Conservation (phyloP, 2,329 filamentous ascomycete species). For the Aspergillus thermomutatus region DNA sequence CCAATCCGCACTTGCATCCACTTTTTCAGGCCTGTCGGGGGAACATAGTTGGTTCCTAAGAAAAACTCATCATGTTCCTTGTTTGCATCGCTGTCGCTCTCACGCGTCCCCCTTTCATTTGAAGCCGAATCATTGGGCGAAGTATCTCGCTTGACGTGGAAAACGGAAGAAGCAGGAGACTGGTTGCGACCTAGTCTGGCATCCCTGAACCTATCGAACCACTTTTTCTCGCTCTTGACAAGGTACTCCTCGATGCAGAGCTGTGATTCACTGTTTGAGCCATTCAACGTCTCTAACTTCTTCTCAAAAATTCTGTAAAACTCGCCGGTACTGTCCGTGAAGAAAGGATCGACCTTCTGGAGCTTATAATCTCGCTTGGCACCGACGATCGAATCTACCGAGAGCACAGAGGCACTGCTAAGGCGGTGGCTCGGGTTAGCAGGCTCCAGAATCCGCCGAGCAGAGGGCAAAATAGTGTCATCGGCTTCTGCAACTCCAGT, state of each 20-base stretch:
- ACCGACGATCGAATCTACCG: conserved; percentile 56
- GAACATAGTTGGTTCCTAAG: conserved; percentile 54
- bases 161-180: conserved; percentile 36
- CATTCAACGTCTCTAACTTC: conserved; percentile 54
- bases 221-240: conserved; percentile 63
- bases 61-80: conserved; percentile 53
- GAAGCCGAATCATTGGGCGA: conserved; percentile 41
- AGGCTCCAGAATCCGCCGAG: conserved; percentile 20
- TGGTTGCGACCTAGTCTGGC: conserved; percentile 55
- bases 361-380: conserved; percentile 61
- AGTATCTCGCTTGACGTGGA: conserved; percentile 27
- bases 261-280: conserved; percentile 55
- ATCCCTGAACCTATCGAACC: conserved; percentile 59
- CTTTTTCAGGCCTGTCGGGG: conserved; percentile 55
- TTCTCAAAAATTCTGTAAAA: conserved; percentile 59
- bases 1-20: conserved; percentile 55
- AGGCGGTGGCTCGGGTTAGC: conserved; percentile 31
- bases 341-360: conserved; percentile 65
- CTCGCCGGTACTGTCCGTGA: conserved; percentile 61
- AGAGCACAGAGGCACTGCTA: conserved; percentile 48
- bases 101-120: conserved; percentile 32
- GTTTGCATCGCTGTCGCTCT: conserved; percentile 33
- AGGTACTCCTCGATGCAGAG: conserved; percentile 65
- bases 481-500: conserved; percentile 30
- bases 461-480: conserved; percentile 29